Evolutionary conservation across 176 grass and related monocot species (phyloP), one percentile per base, ranked within the genome.

Genomic region (Aegilops umbellulata): DNA sequence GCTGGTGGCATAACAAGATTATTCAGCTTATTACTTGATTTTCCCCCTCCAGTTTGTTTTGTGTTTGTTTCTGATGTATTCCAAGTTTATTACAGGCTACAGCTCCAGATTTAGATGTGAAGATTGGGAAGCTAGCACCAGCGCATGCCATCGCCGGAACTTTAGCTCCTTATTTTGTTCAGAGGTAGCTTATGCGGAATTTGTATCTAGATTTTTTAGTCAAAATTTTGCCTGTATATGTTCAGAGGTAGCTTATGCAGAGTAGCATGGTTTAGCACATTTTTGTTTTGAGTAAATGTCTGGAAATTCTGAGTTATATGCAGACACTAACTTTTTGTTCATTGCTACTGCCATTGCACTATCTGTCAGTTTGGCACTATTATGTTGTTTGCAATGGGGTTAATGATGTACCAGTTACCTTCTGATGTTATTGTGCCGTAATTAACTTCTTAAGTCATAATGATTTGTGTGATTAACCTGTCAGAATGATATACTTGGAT

Each of bases 81-180:
- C 19, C 0, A 57, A 22, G 0, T 57, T 57, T 58, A 16, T 49
- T 55, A 17, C 86, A 97, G 95, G 89, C 89, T 8, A 97, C 87
- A n/a, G 89, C 95, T 77, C 89, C 93, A 60, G 69, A 82, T 87
- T 75, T 97, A 39, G 83, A 93, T 64, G 87, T 85, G 44, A 93
- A 91, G 73, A 92, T 97, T 69, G 93, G 93, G 69, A 83, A 88
- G 29, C 83, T 97, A 68, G 87, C 85, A 83, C 89, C 91, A 69
- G 91, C 91, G 22, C 73, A 95, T 87, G 87, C 79, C 74, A 86
- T 93, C 17, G 89, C 93, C 16, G 91, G 91, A 85, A 84, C 77
- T 80, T 75, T 93, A 73, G 47, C 95, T 34, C 85, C 89, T 67
- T 97, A 93, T 87, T 97, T 97, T 87, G 91, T 97, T 86, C 84